These are phyloP conservation scores for Coemansia brasiliensis DNA, from an alignment of 192 early-diverging fungal species.

Conservation along the genomic window DNA sequence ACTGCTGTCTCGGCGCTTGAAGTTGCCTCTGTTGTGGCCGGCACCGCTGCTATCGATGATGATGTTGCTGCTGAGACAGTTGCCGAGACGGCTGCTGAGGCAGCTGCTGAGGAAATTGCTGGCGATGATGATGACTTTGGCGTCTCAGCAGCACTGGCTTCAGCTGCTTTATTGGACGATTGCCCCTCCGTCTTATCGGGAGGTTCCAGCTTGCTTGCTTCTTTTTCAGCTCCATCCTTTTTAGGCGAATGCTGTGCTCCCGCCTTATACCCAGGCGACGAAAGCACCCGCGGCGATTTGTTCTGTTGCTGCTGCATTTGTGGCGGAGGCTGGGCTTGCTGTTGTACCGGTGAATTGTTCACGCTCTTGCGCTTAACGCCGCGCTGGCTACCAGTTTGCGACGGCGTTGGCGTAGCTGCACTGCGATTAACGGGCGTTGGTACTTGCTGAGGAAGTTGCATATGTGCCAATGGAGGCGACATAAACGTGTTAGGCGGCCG, in stretches of 20 bases:
- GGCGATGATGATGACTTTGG: constrained; percentile 4
- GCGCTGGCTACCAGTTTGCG: constrained; percentile 22
- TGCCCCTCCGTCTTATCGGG: not conserved
- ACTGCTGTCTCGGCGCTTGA: not conserved
- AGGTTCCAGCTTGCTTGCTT: not conserved
- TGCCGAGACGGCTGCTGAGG: too few species aligned
- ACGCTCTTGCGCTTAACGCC: constrained; percentile 53
- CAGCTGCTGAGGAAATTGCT: too few species aligned
- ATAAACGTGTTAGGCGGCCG: constrained; percentile 27
- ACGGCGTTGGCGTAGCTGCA: constrained; percentile 22
- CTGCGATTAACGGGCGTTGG: not conserved
- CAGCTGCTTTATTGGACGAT: not conserved
- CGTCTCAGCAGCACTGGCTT: not conserved
- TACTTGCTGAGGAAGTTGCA: constrained; percentile 8
- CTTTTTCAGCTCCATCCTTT: not conserved
- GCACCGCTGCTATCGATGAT: not conserved
- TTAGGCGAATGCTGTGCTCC: not conserved
- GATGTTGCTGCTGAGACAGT: constrained; percentile 10
- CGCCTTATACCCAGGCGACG: not conserved
- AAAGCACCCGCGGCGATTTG: constrained; percentile 38
- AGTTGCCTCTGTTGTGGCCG: constrained; percentile 1
- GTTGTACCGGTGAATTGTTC: constrained; percentile 32
- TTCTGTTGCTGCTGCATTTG: constrained; percentile 3
- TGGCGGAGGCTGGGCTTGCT: constrained; percentile 22
- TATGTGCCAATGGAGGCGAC: constrained; percentile 21